These are phyloP conservation scores for Gautieria morchelliformis DNA, from an alignment of 768 basidiomycete genomes.

Conservation along the genomic window DNA sequence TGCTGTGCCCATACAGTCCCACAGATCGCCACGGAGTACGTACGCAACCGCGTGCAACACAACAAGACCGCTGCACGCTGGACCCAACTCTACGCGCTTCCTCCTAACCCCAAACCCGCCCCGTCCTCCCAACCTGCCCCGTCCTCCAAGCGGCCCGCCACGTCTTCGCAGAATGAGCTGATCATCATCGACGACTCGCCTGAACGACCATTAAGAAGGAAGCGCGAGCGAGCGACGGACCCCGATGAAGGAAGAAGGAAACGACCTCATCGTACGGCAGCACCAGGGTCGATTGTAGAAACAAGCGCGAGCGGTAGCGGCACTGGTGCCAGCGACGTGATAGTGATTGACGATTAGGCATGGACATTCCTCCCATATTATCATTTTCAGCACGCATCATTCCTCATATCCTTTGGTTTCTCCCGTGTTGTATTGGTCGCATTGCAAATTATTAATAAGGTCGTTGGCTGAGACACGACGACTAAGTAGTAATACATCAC, in stretches of 20 bases:
- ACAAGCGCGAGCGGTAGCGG: neutral
- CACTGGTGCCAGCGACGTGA: conserved; percentile 1
- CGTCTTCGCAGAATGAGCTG: neutral
- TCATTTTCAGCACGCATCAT: neutral
- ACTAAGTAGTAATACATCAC: neutral
- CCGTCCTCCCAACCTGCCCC: neutral
- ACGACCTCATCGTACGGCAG: neutral
- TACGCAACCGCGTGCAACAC: conserved; percentile 55
- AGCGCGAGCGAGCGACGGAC: neutral
- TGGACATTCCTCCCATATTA: neutral
- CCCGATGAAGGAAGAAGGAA: conserved; percentile 2
- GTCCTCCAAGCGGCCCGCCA: neutral
- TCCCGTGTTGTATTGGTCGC: neutral
- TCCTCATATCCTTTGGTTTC: neutral
- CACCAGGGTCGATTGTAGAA: neutral
- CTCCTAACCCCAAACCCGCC: conserved; percentile 21
- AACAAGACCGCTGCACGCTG: conserved; percentile 72
- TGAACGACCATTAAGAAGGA: conserved; percentile 3
- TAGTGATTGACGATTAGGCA: conserved; percentile 6
- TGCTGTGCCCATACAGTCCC: conserved; percentile 37
- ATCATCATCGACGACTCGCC: conserved; percentile 5
- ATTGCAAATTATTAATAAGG: neutral
- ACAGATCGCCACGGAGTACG: conserved; percentile 60
- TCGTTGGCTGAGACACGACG: neutral
- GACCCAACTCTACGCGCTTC: conserved; percentile 64